Base-by-base conservation (phyloP, 164 flowering plant species). In the Nymphaea thermarum region DNA sequence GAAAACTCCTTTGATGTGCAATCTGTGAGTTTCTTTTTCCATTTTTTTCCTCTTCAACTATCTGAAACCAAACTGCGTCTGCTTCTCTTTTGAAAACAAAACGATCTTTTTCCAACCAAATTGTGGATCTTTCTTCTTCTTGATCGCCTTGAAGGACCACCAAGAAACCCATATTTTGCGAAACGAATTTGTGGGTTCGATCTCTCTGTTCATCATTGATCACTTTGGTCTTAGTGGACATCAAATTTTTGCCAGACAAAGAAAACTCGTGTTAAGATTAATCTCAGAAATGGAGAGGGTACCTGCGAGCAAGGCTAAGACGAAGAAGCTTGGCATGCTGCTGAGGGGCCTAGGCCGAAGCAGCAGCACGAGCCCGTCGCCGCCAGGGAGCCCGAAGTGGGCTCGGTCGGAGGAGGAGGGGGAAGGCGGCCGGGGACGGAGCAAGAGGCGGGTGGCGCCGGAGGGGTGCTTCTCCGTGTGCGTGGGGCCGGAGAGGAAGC, bases 391-490 rank as follows among this genome's bases (percentile, higher is more conserved):
- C 57, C 57, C 57, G 57, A 51, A 51, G 57, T 51, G 57, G 57
- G 57, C 66, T 85, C 89, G 5, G 10, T 84, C 3, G 77, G 42
- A 51, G 43, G 68, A 14, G 65, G 71, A 18, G 45, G 7, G 2
- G 53, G 11, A 10, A 45, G 5, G 5, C 7, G 5, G 53, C 53
- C 5, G 53, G 11, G 53, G 5, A 5, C 53, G 53, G 11, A 45
- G 11, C 5, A 10, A 66, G 63, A 15, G 47, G 5, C 62, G 63
- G 63, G 80, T 80, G 3, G 77, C 80, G 0, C 87, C 87, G 0
- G 75, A 71, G 43, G 90, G 90, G 15, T 84, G 85, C 66, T 86
- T 86, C 66, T 65, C 84, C 5, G 84, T 86, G n/a, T 84, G 84
- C 47, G 88, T 86, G 14, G 90, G 90, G 2, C 73, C 78, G 1